Evolutionary conservation across 1,284 basidiomycete genomes (phyloP).

Genomic region (Malassezia nana): DNA sequence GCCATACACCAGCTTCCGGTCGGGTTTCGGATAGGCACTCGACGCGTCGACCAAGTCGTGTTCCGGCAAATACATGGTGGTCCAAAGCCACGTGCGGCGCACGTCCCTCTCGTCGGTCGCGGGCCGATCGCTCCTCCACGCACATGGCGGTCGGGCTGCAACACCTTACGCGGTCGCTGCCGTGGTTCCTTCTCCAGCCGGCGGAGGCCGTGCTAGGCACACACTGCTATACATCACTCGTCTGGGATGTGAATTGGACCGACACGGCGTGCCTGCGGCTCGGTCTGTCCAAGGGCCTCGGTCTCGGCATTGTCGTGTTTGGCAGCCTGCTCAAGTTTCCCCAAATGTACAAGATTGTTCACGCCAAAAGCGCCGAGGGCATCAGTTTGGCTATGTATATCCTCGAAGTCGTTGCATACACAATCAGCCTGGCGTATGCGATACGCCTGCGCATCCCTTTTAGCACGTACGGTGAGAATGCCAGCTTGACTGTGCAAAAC

Average conservation of each 20-base stretch:
- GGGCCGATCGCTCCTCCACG: not conserved
- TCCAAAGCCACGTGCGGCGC: not conserved
- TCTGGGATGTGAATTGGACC: constrained; percentile 77
- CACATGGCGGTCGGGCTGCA: constrained; percentile 50
- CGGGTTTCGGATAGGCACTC: constrained; percentile 51
- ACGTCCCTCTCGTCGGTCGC: not conserved
- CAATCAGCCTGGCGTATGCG: constrained; percentile 71
- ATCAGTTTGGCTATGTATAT: constrained; percentile 56
- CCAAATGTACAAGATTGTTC: constrained; percentile 58
- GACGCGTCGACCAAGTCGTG: constrained; percentile 19
- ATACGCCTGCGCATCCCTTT: constrained; percentile 74
- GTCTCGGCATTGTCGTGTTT: constrained; percentile 81
- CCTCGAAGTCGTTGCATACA: constrained; percentile 69
- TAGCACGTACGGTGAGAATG: constrained; percentile 69
- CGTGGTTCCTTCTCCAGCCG: constrained; percentile 69
- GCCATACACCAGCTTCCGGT: constrained; percentile 66
- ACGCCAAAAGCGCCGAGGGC: constrained; percentile 64
- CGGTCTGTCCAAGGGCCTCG: constrained; percentile 80
- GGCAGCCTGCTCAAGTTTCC: constrained; percentile 93
- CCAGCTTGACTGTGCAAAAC: constrained; percentile 46
- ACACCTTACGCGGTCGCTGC: constrained; percentile 55
- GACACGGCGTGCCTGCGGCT: constrained; percentile 79
- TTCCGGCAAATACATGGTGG: not conserved
- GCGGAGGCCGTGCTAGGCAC: constrained; percentile 68
- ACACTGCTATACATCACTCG: constrained; percentile 76